Evolutionary conservation across 139 green algal genomes (phyloP).

Genomic region (Coelastrella sp.): DNA sequence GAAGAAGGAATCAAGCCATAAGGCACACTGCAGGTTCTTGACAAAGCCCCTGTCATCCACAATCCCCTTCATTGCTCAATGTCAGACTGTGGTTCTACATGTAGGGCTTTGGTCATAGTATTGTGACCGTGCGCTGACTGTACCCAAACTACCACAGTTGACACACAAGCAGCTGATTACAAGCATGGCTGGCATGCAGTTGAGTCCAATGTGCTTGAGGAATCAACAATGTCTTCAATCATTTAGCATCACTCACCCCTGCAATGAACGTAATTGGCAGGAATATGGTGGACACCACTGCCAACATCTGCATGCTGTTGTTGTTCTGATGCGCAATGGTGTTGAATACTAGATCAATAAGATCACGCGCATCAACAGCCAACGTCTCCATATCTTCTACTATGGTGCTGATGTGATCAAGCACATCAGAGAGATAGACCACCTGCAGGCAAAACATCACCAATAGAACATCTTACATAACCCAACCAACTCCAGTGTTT

Average conservation of each 20-base stretch:
- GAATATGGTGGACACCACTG: slow-evolving; percentile 48
- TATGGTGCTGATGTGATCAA: slow-evolving; percentile 44
- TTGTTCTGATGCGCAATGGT: slow-evolving; percentile 43
- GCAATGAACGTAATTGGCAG: slow-evolving; percentile 45
- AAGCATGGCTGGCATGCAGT: too few relatives aligned
- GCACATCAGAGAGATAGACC: slow-evolving; percentile 37
- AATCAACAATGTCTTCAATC: too few relatives aligned
- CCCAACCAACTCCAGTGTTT: too few relatives aligned
- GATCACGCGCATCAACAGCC: slow-evolving; percentile 4
- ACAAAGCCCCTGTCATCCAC: too few relatives aligned
- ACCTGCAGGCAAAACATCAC: slow-evolving; percentile 14
- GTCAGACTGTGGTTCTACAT: too few relatives aligned
- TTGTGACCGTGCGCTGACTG: too few relatives aligned
- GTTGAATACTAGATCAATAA: slow-evolving; percentile 46
- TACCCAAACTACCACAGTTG: too few relatives aligned
- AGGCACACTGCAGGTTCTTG: not conserved
- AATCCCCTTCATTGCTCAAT: too few relatives aligned
- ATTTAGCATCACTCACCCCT: not conserved
- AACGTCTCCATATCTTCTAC: slow-evolving; percentile 43
- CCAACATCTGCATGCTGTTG: slow-evolving; percentile 51
- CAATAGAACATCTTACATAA: not conserved
- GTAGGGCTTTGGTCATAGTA: too few relatives aligned
- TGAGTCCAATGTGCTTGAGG: too few relatives aligned
- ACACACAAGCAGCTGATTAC: too few relatives aligned
- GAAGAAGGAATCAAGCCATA: not conserved